Conservation (phyloP, 306 rosid genomes). For the Cajanus cajan region DNA sequence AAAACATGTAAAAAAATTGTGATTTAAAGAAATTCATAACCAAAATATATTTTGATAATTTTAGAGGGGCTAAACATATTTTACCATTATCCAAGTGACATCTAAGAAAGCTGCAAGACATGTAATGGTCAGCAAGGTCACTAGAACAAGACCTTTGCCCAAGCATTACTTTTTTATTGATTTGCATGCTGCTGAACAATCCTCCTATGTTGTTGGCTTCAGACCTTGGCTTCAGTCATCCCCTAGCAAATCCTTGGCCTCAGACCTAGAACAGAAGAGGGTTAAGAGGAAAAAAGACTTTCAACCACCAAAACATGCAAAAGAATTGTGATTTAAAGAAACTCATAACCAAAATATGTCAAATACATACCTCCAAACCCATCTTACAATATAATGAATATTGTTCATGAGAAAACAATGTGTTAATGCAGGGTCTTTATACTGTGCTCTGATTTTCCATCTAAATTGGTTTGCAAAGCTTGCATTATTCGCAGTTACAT, state of each 20-base stretch:
- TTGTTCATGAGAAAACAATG: slow-evolving; percentile 97
- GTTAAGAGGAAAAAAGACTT: slow-evolving; percentile 3
- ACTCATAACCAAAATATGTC: background rate
- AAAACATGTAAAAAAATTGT: slow-evolving; percentile 13
- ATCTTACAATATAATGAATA: slow-evolving; percentile 93
- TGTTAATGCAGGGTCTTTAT: slow-evolving; percentile 76
- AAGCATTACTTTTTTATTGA: slow-evolving; percentile 87
- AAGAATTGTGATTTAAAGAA: slow-evolving; percentile 21
- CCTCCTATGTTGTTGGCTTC: slow-evolving; percentile 86
- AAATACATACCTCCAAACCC: slow-evolving; percentile 76
- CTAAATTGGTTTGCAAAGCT: slow-evolving; percentile 94
- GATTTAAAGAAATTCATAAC: slow-evolving; percentile 23
- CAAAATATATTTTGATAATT: no score
- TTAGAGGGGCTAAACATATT: no score
- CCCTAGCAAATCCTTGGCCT: slow-evolving; percentile 97
- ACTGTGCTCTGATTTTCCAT: slow-evolving; percentile 94
- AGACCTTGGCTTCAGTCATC: slow-evolving; percentile 99
- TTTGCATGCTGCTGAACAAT: slow-evolving; percentile 97
- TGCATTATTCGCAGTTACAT: slow-evolving; percentile 96
- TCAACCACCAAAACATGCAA: slow-evolving; percentile 1
- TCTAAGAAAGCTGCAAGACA: slow-evolving; percentile 17
- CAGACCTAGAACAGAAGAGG: slow-evolving; percentile 62
- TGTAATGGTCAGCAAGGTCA: background rate
- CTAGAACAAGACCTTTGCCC: slow-evolving; percentile 76
- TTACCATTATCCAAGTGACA: slow-evolving; percentile 11